Evolutionary conservation across 2,329 filamentous ascomycete genomes (phyloP), one percentile per base, ranked within the genome.

Genomic region (Hirsutella rhossiliensis): DNA sequence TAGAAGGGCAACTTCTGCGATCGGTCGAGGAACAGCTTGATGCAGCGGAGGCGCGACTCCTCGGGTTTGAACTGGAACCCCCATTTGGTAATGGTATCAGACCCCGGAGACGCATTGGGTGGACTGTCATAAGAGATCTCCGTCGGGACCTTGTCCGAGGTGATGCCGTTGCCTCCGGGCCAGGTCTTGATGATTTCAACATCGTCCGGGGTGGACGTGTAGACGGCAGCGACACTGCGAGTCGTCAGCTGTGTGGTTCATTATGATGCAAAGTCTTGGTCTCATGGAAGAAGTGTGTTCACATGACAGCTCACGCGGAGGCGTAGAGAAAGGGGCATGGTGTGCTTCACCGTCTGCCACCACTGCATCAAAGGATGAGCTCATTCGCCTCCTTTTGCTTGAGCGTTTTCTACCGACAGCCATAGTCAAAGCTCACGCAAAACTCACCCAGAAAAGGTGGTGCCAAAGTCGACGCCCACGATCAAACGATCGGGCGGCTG

Each of bases 141-240:
- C 13, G 84, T 87, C 1, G 85, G 84, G 2, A 89, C 84, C 68
- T 90, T 90, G 67, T 90, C 84, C 31, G 83, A 87, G n/a, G 85
- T 88, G 63, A 89, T 87, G 54, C 84, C 84, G 56, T 89, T 88
- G 27, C 83, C 83, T 23, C 85, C 85, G 0, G 85, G 84, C 85
- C 85, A 90, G 13, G 77, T 82, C 66, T 87, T 88, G 67, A 89
- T 87, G 54, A 88, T 86, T 58, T 88, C 83, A 46, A 89, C 71
- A 59, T 88, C 84, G 59, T 89, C 84, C 12, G 84, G 84, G 2
- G 79, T 85, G 4, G 78, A 82, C 13, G 80, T 84, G 54, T 87
- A 86, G 4, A 85, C 80, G 28, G 80, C 79, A 7, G 83, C 82
- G 46, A 86, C 82, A 19, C 62, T 65, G 40, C n/a, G 11, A 15